These are phyloP conservation scores for Botrytis byssoidea DNA, from an alignment of 2,329 filamentous ascomycete genomes.

Conservation along the genomic window DNA sequence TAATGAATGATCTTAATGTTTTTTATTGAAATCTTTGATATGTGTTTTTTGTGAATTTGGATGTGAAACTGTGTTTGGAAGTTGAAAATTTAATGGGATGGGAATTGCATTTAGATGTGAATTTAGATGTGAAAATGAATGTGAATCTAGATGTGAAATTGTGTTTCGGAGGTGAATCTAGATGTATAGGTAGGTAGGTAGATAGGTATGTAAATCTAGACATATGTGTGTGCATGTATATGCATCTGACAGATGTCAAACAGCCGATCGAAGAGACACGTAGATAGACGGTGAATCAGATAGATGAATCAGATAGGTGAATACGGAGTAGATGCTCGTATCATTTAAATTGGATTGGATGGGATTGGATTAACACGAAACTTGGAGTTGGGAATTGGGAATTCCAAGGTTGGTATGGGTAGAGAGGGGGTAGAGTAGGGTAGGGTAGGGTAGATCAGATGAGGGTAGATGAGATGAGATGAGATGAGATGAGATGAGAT, in stretches of 20 bases:
- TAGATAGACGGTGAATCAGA: neutral
- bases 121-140: neutral
- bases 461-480: no score
- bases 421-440: no score
- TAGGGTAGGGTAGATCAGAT: neutral
- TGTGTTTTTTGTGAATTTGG: neutral
- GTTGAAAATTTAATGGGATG: neutral
- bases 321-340: neutral
- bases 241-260: neutral
- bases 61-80: neutral
- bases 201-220: no score
- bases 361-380: neutral
- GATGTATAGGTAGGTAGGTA: neutral
- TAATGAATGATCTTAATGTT: slow-evolving; percentile 18
- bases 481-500: no score
- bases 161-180: neutral
- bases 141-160: neutral
- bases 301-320: no score
- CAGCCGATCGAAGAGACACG: neutral
- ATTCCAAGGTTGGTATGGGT: no score
- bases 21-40: neutral
- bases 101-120: no score
- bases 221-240: no score
- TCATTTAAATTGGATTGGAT: neutral
- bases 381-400: no score